Percentiles rank a stretch among this genome's conserved stretches.
phyloP scores from a whole-genome alignment of 2,329 filamentous ascomycete species.

The Penicillium polonicum region DNA sequence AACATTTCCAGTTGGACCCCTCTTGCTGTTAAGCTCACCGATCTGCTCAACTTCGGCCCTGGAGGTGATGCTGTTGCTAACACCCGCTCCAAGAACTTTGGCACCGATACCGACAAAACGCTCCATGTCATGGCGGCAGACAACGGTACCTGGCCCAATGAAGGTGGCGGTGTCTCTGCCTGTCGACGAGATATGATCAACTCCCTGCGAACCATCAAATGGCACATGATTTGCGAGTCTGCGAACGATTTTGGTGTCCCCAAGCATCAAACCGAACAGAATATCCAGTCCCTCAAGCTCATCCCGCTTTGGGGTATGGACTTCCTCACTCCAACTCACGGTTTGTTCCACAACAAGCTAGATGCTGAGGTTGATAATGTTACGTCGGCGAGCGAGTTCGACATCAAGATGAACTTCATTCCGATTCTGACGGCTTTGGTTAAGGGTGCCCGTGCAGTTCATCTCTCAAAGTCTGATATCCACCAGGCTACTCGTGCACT shows the following conservation, averaged over 20 bases:
- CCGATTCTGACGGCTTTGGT: constrained; percentile 53
- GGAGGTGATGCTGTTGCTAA: constrained; percentile 55
- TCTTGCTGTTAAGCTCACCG: constrained; percentile 52
- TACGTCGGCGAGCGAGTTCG: constrained; percentile 45
- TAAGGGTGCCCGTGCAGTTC: constrained; percentile 49
- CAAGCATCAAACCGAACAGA: constrained; percentile 56
- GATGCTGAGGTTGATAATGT: constrained; percentile 53
- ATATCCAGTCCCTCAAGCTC: constrained; percentile 55
- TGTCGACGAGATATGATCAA: constrained; percentile 58
- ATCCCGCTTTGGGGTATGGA: constrained; percentile 57
- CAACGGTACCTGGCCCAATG: constrained; percentile 54
- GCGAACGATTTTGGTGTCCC: constrained; percentile 57
- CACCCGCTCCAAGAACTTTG: constrained; percentile 50
- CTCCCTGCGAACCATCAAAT: constrained; percentile 53
- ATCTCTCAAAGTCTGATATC: constrained; percentile 45
- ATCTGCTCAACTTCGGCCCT: constrained; percentile 53
- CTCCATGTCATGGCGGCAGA: constrained; percentile 55
- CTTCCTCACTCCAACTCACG: constrained; percentile 53
- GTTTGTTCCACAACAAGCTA: constrained; percentile 54
- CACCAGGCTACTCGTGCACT: constrained; percentile 50
- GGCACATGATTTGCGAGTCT: constrained; percentile 56
- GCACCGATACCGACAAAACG: constrained; percentile 49
- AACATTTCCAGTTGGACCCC: constrained; percentile 55
- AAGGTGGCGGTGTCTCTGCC: constrained; percentile 56
- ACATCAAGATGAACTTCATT: constrained; percentile 55